Base-by-base conservation (phyloP, 345 rosid genomes). In the Lumnitzera littorea region DNA sequence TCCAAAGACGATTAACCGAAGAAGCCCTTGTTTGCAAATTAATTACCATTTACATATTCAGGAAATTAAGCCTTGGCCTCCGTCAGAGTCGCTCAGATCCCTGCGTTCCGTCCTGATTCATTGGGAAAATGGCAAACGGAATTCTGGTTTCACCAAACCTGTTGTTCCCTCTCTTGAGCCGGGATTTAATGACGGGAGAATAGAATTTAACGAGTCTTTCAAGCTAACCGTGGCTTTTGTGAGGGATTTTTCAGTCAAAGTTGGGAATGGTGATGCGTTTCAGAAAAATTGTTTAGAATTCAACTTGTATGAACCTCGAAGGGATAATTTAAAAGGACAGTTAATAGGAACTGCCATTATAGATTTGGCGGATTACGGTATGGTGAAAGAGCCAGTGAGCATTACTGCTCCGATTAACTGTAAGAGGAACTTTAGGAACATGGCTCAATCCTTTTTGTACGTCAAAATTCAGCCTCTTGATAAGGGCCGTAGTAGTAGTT, bases 11-110 rank as follows among this genome's bases (percentile, higher is more conserved):
- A 84, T 75, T 80, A 83, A 57, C 74, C 53, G 73, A 66, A 87
- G 71, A 74, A 75, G 76, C 46, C 62, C 83, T 13, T 61, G 78
- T 0, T 64, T 85, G 51, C 96, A 76, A 53, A 73, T 80, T 48
- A 76, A 84, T 71, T 92, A 87, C 67, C 9, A 74, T 43, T 74
- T 92, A 67, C 86, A 82, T 70, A 72, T 92, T 72, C 89, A 82
- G 68, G 88, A 89, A 46, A 80, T 92, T 71, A 81, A 80, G 76
- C 98, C 94, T 31, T 92, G 98, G 98, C 98, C 98, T 5, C 98
- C 98, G 23, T 87, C 96, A 27, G 94, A 83, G 59, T 85, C 95
- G 5, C 78, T 92, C 56, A 70, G 84, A 58, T 84, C 94, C 27
- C 82, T 92, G 5, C 91, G 94, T 25, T 87, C 98, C n/a, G 91